These are phyloP conservation scores for Monosporascus sp. DNA, from an alignment of 2,329 filamentous ascomycete genomes.

Conservation along the genomic window DNA sequence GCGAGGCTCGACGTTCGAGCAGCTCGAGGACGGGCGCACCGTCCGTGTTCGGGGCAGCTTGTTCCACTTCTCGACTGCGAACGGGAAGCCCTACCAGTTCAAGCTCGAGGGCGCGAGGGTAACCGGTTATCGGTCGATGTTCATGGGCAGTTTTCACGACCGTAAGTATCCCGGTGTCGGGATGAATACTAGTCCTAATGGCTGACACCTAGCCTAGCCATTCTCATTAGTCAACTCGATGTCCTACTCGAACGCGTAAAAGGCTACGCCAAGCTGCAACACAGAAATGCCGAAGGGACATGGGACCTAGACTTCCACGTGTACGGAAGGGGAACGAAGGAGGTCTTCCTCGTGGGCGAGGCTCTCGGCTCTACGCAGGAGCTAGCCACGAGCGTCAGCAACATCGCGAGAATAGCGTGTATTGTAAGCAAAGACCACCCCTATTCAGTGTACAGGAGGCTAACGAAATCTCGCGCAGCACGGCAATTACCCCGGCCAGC, in stretches of 20 bases:
- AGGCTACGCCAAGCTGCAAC: constrained; percentile 18
- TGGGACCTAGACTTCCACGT: constrained; percentile 40
- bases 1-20: constrained; percentile 34
- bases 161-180: constrained; percentile 18
- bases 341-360: constrained; percentile 44
- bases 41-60: constrained; percentile 34
- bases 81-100: constrained; percentile 33
- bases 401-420: constrained; percentile 33
- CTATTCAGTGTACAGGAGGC: background rate
- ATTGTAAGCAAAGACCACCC: constrained; percentile 17
- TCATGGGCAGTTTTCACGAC: constrained; percentile 41
- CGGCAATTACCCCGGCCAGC: constrained; percentile 42
- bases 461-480: constrained; percentile 25
- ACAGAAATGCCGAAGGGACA: constrained; percentile 7
- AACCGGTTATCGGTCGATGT: constrained; percentile 39
- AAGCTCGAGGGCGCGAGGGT: constrained; percentile 43
- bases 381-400: constrained; percentile 37
- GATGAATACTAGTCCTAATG: background rate
- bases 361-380: constrained; percentile 39
- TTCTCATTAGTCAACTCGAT: constrained; percentile 37
- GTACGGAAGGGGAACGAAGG: constrained; percentile 38
- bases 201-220: constrained; percentile 22
- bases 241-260: constrained; percentile 28
- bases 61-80: constrained; percentile 27
- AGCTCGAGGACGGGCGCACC: constrained; percentile 32